Evolutionary conservation across 2,329 filamentous ascomycete genomes (phyloP), one percentile per base, ranked within the genome.

Genomic region (Aphanocladium album): DNA sequence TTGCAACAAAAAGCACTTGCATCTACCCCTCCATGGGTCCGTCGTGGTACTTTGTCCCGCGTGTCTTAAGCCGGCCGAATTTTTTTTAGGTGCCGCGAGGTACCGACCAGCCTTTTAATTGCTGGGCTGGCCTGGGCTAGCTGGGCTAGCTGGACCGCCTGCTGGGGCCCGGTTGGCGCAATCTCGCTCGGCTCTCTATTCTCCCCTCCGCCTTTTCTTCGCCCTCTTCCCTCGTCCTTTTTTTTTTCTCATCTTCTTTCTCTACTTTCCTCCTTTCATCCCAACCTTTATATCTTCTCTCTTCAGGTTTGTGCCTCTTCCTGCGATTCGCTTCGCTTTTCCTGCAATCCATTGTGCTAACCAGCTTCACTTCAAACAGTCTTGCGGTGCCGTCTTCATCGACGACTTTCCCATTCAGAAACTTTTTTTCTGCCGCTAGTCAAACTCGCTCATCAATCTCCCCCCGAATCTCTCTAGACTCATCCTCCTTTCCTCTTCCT

Each of bases 401-500:
- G 41, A 55, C 58, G 58, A 49, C 43, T 39, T 50, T 54, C 8
- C 23, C 43, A 19, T 47, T 12, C 51, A 49, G 51, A 55, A 54
- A 49, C 37, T 45, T 59, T 61, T 57, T 59, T 54, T 62, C 57
- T 63, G 60, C 52, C 37, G 47, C 51, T 59, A 62, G 62, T n/a
- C 63, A 61, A 60, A 30, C 62, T 61, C 61, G 65, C 67, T 65
- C 68, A 71, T 70, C 70, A 69, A 69, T 67, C 63, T 52, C 53
- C 37, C 63, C 63, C 64, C 67, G 64, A 68, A 67, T 65, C 65
- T 64, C 23, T 57, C n/a, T 23, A 11, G 37, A 39, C 4, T 63
- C 65, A 67, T 66, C 66, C 64, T 70, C 64, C 66, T 68, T 61
- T 66, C 63, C 61, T 66, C 56, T 62, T 62, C 61, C 57, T 64